Evolutionary conservation across 2,329 filamentous ascomycete genomes (phyloP).

Genomic region (Aspergillus uvarum): DNA sequence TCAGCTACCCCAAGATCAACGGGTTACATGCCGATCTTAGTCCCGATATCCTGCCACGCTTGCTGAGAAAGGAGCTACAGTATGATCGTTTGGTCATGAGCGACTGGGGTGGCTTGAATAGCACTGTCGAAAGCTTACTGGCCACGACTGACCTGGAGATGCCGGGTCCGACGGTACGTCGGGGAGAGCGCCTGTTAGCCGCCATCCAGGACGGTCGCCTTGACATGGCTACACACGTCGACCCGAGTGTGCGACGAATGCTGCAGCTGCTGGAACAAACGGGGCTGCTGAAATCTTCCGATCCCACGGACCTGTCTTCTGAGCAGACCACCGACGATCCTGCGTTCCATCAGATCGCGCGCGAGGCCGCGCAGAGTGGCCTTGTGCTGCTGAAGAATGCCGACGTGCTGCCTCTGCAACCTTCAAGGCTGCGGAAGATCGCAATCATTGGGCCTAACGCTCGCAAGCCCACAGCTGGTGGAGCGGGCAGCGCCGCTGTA

Average conservation of each 20-base stretch:
- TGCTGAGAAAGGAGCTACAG: conserved; percentile 4
- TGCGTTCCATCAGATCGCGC: background rate
- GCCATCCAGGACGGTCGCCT: background rate
- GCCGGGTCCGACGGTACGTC: conserved; percentile 5
- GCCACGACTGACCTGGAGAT: conserved; percentile 10
- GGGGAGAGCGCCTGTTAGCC: background rate
- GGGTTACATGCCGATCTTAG: conserved; percentile 3
- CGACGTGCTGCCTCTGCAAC: background rate
- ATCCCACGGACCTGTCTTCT: too few relatives aligned
- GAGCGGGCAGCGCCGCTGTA: conserved; percentile 8
- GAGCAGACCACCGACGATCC: background rate
- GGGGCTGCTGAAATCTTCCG: background rate
- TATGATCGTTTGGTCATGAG: conserved; percentile 13
- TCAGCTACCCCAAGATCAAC: conserved; percentile 19
- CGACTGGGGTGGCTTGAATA: conserved; percentile 13
- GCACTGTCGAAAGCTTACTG: background rate
- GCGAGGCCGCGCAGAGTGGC: background rate
- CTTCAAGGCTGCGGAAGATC: background rate
- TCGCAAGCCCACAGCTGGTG: conserved; percentile 1
- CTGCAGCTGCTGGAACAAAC: background rate
- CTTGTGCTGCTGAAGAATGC: conserved; percentile 11
- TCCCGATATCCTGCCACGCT: background rate
- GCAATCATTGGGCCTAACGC: conserved; percentile 11
- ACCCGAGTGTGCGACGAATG: background rate
- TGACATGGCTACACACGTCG: background rate